These are phyloP conservation scores for Botrytis byssoidea DNA, from an alignment of 2,329 filamentous ascomycete species.

Conservation along the genomic window DNA sequence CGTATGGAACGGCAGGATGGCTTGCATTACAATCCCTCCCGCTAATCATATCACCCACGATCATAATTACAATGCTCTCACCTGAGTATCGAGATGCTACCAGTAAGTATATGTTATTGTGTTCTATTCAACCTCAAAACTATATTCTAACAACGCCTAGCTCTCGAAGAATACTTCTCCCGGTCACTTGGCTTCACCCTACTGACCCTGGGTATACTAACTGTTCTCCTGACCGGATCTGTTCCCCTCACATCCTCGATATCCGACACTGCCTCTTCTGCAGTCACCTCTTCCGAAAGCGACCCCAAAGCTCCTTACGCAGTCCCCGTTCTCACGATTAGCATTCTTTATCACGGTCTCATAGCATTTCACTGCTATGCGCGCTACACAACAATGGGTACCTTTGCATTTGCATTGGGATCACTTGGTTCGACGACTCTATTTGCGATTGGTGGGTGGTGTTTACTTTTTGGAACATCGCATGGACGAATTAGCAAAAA, in stretches of 20 bases:
- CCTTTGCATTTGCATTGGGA: constrained; percentile 53
- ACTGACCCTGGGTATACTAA: constrained; percentile 55
- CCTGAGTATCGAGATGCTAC: constrained; percentile 55
- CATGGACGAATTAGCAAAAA: constrained; percentile 57
- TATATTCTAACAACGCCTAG: constrained; percentile 39
- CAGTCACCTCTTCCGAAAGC: constrained; percentile 44
- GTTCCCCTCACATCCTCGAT: constrained; percentile 54
- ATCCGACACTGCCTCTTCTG: constrained; percentile 35
- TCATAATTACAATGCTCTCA: constrained; percentile 59
- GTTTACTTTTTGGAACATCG: constrained; percentile 47
- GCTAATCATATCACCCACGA: constrained; percentile 57
- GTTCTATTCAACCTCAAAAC: constrained; percentile 17
- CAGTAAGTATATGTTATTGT: constrained; percentile 42
- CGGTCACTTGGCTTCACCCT: constrained; percentile 59
- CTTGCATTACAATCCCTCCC: constrained; percentile 47
- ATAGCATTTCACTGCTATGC: constrained; percentile 60
- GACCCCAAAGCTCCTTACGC: constrained; percentile 56
- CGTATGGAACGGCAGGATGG: constrained; percentile 52
- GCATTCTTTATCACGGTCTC: constrained; percentile 55
- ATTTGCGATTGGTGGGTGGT: constrained; percentile 60
- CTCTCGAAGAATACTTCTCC: constrained; percentile 62
- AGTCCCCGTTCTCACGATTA: constrained; percentile 57
- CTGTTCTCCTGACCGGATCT: constrained; percentile 61
- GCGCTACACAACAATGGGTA: constrained; percentile 51
- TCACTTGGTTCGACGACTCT: constrained; percentile 50